Percentiles rank a stretch among this genome's conserved stretches.
Conservation (phyloP, 371 early-diverging fungal genomes). For the Mucor mucedo region DNA sequence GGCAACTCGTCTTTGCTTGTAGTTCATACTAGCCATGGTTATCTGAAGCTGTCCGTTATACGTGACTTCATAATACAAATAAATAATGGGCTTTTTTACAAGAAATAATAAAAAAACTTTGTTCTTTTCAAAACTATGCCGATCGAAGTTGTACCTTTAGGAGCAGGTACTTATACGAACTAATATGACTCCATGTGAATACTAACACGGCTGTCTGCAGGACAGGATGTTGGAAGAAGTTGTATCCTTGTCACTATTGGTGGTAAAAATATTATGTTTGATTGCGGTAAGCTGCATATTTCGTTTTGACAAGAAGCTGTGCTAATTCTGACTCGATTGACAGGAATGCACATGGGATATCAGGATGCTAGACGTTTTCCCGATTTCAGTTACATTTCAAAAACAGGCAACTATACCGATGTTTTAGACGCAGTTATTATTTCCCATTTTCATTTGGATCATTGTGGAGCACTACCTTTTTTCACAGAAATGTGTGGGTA, state of each 20-base stretch:
- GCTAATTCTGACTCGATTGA: not conserved
- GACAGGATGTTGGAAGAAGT: conserved; percentile 92
- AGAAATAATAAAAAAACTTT: not conserved
- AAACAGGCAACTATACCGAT: conserved; percentile 82
- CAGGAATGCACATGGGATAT: conserved; percentile 98
- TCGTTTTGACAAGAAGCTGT: not conserved
- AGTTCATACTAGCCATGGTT: too few relatives aligned
- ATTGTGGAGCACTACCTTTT: conserved; percentile 96
- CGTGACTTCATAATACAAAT: too few relatives aligned
- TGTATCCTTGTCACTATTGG: conserved; percentile 91
- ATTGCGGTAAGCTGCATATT: conserved; percentile 71
- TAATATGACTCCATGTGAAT: not conserved
- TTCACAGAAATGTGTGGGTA: conserved; percentile 96
- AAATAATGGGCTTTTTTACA: not conserved
- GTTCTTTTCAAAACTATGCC: conserved; percentile 17
- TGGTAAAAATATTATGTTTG: conserved; percentile 94
- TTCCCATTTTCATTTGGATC: conserved; percentile 97
- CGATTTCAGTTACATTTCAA: conserved; percentile 95
- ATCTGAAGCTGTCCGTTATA: too few relatives aligned
- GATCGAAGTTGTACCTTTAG: conserved; percentile 36
- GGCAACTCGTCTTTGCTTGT: too few relatives aligned
- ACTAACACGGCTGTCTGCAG: conserved; percentile 19
- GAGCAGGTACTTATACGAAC: conserved; percentile 26
- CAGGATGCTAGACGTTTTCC: conserved; percentile 96
- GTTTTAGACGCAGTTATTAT: conserved; percentile 92